A percentile compares a stretch with the other conserved stretches of the same genome.
Conservation (phyloP, 768 basidiomycete genomes). For the Hericium rajendrae region DNA sequence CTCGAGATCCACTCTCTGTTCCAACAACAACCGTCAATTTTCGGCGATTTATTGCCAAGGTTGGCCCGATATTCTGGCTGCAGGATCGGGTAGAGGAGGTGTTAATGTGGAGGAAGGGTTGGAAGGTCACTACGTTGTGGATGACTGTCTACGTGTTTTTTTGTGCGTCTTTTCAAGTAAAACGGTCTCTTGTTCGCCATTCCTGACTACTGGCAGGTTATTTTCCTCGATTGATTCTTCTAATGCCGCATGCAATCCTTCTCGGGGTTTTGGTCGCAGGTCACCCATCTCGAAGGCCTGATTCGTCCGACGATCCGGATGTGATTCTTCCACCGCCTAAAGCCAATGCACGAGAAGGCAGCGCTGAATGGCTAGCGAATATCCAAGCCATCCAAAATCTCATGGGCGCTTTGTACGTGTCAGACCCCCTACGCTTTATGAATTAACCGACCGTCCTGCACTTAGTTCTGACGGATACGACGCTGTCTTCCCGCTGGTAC, state of each 20-base stretch:
- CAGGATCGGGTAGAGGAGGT: slow-evolving; percentile 85
- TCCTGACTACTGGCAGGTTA: slow-evolving; percentile 40
- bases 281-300: slow-evolving; percentile 35
- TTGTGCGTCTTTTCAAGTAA: slow-evolving; percentile 39
- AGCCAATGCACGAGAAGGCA: slow-evolving; percentile 43
- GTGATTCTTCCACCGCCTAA: slow-evolving; percentile 24
- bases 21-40: slow-evolving; percentile 75
- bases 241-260: slow-evolving; percentile 56
- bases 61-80: slow-evolving; percentile 81
- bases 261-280: slow-evolving; percentile 59
- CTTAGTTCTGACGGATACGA: slow-evolving; percentile 56
- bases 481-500: slow-evolving; percentile 37
- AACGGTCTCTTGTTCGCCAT: background rate
- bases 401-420: slow-evolving; percentile 73
- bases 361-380: slow-evolving; percentile 78
- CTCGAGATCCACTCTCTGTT: slow-evolving; percentile 63
- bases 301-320: background rate
- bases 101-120: slow-evolving; percentile 70
- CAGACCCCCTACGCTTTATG: background rate
- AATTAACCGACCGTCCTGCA: slow-evolving; percentile 3
- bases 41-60: slow-evolving; percentile 64
- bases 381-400: slow-evolving; percentile 86
- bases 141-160: slow-evolving; percentile 70
- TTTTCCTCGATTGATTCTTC: slow-evolving; percentile 61
- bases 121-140: slow-evolving; percentile 65